These are phyloP conservation scores for Puccinia horiana DNA, from an alignment of 1,284 basidiomycete genomes.

Conservation along the genomic window DNA sequence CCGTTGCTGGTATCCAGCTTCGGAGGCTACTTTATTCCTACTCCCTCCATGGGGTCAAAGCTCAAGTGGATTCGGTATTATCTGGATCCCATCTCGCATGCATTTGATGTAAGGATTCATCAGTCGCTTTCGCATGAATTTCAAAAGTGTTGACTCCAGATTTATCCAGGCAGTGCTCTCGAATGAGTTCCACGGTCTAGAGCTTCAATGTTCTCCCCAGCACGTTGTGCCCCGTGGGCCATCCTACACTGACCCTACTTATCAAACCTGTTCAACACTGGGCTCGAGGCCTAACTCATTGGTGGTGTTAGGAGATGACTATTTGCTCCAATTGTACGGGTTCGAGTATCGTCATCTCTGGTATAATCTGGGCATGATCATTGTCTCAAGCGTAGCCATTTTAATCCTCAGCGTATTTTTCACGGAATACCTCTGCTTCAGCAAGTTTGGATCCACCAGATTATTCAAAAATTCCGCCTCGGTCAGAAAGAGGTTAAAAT, in stretches of 20 bases:
- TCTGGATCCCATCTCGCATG: constrained; percentile 54
- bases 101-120: constrained; percentile 53
- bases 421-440: constrained; percentile 27
- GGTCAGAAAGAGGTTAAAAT: constrained; percentile 12
- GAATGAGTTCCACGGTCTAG: constrained; percentile 52
- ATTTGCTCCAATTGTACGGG: constrained; percentile 24
- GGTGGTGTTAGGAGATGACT: constrained; percentile 43
- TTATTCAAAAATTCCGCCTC: constrained; percentile 31
- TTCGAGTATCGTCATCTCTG: constrained; percentile 34
- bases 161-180: constrained; percentile 25
- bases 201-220: constrained; percentile 51
- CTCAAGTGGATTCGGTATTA: constrained; percentile 55
- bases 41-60: constrained; percentile 53
- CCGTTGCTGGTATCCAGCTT: constrained; percentile 47
- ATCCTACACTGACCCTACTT: constrained; percentile 27
- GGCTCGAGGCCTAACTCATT: constrained; percentile 32
- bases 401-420: constrained; percentile 23
- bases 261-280: constrained; percentile 50
- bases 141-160: not conserved
- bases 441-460: constrained; percentile 33
- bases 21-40: constrained; percentile 56
- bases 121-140: constrained; percentile 5
- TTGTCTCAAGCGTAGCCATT: not conserved
- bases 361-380: constrained; percentile 31
- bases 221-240: constrained; percentile 54